These are phyloP conservation scores for Pseudocercospora cruenta DNA, from an alignment of 2,329 filamentous ascomycete genomes.

Conservation along the genomic window DNA sequence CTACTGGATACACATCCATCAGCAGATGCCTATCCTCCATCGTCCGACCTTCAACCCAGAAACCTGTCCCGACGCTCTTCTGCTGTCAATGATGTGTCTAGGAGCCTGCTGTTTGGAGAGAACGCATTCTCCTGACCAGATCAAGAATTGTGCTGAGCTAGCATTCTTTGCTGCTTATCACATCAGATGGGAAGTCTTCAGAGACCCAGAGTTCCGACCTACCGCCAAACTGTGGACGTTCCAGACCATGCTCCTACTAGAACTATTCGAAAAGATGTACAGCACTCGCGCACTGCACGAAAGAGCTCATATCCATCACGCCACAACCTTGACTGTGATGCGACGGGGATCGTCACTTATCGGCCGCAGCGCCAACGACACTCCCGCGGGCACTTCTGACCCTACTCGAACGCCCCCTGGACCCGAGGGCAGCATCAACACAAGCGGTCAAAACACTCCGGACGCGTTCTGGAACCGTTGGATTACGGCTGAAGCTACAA, in stretches of 20 bases:
- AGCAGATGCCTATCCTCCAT: slow-evolving; percentile 91
- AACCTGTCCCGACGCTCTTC: slow-evolving; percentile 78
- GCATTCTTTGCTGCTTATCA: slow-evolving; percentile 92
- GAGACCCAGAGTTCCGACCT: slow-evolving; percentile 84
- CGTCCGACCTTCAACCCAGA: slow-evolving; percentile 91
- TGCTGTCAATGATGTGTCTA: slow-evolving; percentile 89
- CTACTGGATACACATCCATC: slow-evolving; percentile 94
- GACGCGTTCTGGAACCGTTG: slow-evolving; percentile 96
- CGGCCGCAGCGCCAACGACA: slow-evolving; percentile 81
- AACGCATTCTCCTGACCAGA: slow-evolving; percentile 72
- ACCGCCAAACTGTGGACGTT: slow-evolving; percentile 97
- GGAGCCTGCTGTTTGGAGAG: slow-evolving; percentile 89
- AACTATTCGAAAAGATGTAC: slow-evolving; percentile 98
- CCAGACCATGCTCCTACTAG: slow-evolving; percentile 83
- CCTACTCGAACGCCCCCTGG: slow-evolving; percentile 47
- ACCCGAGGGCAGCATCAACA: slow-evolving; percentile 51
- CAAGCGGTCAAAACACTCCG: slow-evolving; percentile 61
- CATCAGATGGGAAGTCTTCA: slow-evolving; percentile 94
- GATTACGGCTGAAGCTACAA: slow-evolving; percentile 91
- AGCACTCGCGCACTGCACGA: slow-evolving; percentile 90
- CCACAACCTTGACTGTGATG: slow-evolving; percentile 94
- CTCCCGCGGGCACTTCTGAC: slow-evolving; percentile 74
- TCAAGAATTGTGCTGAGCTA: slow-evolving; percentile 76
- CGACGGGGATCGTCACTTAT: slow-evolving; percentile 88
- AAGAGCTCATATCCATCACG: slow-evolving; percentile 93